Percentiles rank a stretch among this genome's conserved stretches.
Conservation (phyloP, 2,329 filamentous ascomycete species). For the Gaeumannomyces tritici region DNA sequence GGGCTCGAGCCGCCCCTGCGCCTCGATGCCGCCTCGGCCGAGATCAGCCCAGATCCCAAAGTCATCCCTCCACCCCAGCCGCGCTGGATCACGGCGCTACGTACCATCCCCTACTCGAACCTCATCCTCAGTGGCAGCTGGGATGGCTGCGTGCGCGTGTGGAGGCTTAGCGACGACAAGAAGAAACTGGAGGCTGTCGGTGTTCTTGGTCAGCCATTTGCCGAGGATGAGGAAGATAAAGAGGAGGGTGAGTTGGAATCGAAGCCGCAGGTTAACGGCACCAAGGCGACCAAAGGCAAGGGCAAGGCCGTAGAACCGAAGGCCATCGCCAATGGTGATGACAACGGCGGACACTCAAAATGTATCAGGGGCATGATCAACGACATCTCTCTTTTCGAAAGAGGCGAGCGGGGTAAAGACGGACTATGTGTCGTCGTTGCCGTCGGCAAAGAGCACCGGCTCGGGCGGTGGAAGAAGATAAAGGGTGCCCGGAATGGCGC, state of each 20-base stretch:
- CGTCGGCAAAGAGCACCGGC: constrained; percentile 73
- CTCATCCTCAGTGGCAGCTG: constrained; percentile 86
- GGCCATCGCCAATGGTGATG: neutral
- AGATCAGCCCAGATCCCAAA: constrained; percentile 49
- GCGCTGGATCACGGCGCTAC: constrained; percentile 82
- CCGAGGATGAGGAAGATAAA: constrained; percentile 4
- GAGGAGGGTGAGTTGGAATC: constrained; percentile 18
- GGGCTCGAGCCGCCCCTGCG: constrained; percentile 67
- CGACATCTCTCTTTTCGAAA: constrained; percentile 77
- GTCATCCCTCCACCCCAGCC: constrained; percentile 57
- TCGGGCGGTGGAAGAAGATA: constrained; percentile 70
- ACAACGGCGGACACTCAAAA: constrained; percentile 7
- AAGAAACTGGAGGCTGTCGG: constrained; percentile 65
- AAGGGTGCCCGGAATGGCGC: constrained; percentile 66
- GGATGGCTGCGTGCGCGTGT: constrained; percentile 81
- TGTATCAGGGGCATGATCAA: constrained; percentile 71
- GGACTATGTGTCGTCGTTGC: constrained; percentile 81
- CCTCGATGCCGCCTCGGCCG: constrained; percentile 73
- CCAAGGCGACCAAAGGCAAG: constrained; percentile 9
- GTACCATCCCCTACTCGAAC: constrained; percentile 82
- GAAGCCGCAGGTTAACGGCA: constrained; percentile 7
- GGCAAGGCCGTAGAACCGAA: constrained; percentile 5
- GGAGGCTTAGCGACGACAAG: constrained; percentile 79
- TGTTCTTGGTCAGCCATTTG: constrained; percentile 40
- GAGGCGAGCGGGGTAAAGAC: constrained; percentile 64